Conservation (phyloP, 805 yeast species). For the Candida patagonica region DNA sequence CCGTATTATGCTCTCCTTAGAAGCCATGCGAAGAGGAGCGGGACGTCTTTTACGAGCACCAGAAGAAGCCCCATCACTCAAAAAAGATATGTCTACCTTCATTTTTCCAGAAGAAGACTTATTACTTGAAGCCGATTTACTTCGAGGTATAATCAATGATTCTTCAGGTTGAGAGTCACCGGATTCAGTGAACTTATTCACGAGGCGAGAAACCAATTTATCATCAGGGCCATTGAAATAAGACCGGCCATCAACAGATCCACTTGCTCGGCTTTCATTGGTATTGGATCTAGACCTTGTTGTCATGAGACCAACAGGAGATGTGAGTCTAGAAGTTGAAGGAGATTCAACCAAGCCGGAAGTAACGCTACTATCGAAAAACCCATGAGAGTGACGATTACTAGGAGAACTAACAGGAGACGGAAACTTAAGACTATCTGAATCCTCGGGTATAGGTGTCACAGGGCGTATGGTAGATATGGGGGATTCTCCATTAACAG, state of each 20-base stretch:
- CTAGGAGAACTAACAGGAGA: no score
- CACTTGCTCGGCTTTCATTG: slow-evolving; percentile 6
- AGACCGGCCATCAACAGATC: slow-evolving; percentile 11
- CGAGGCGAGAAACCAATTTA: slow-evolving; percentile 10
- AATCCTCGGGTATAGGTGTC: no score
- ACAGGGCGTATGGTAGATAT: no score
- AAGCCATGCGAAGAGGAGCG: neutral
- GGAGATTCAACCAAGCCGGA: no score
- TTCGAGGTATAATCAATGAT: no score
- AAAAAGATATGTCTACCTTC: slow-evolving; percentile 3
- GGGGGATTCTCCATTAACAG: no score
- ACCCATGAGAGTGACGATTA: no score
- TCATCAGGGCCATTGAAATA: slow-evolving; percentile 11
- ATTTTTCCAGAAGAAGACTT: neutral
- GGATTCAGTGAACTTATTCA: slow-evolving; percentile 7
- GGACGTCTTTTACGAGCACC: neutral
- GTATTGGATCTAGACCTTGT: neutral
- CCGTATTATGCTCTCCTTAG: neutral
- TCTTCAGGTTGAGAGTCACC: no score
- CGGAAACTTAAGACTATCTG: no score
- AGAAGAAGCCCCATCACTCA: neutral
- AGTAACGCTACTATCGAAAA: no score
- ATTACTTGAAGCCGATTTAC: no score
- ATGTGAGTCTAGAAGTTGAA: neutral
- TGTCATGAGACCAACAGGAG: neutral